Base-by-base conservation (phyloP, 768 basidiomycete species). In the Arthromyces matolae region DNA sequence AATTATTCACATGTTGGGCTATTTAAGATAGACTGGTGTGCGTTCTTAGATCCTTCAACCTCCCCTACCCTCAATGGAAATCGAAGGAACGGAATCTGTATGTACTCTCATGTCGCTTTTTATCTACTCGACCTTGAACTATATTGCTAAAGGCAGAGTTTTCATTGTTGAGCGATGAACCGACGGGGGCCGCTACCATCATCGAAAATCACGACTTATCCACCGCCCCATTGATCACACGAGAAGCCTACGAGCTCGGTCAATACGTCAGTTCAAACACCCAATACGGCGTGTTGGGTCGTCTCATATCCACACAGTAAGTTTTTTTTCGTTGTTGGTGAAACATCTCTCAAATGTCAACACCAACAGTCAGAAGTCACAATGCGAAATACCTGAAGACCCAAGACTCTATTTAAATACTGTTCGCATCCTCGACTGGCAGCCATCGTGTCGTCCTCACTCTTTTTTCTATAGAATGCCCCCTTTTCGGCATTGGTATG, bases 401-500 rank as follows among this genome's bases (percentile, higher is more conserved):
- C 71, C 69, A 2, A 71, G 85, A 0, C 45, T 88, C 0, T 88
- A 88, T 55, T 58, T 87, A 8, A 88, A 88, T 56, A 86, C 84
- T 41, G 43, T 38, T n/a, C 12, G 16, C 39, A 45, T 13, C 19
- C 8, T 32, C 14, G 28, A 22, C 24, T 46, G n/a, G n/a, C n/a
- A n/a, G n/a, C n/a, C 27, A 14, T 47, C 14, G 32, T 10, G 14
- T 16, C 50, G 28, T 28, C 23, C 23, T 35, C 12, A 27, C 33
- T 45, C 5, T 35, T 42, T 22, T 8, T 28, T 33, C n/a, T 8
- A 13, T 49, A 86, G 86, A 88, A 86, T 57, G 73, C 86, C 0
- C 86, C 86, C 0, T 83, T 86, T 56, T 87, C 86, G 0, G 81
- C 85, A 0, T 57, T 88, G n/a, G 76, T 88, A 3, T 89, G 86